Evolutionary conservation across 2,329 filamentous ascomycete genomes (phyloP).

Genomic region (Colletotrichum abscissum): DNA sequence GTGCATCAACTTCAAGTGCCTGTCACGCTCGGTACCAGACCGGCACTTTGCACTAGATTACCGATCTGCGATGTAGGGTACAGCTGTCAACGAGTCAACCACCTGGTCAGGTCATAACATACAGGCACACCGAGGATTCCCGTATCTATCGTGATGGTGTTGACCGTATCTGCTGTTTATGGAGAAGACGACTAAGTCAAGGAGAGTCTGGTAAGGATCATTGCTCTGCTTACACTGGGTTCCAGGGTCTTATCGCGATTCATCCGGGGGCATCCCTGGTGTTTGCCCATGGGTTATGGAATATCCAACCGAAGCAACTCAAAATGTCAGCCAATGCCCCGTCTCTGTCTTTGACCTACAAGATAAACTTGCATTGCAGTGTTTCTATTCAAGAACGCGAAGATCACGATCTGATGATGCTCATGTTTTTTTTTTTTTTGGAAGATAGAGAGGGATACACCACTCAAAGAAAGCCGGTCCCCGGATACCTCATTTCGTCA

Average conservation of each 20-base stretch:
- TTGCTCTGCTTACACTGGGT: too few species aligned
- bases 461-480: not conserved
- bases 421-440: not conserved
- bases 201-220: not conserved
- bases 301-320: not conserved
- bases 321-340: not conserved
- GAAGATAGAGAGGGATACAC: not conserved
- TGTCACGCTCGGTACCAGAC: not conserved
- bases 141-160: slow-evolving; percentile 1
- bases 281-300: not conserved
- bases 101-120: not conserved
- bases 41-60: not conserved
- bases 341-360: not conserved
- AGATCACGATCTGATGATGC: not conserved
- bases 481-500: not conserved
- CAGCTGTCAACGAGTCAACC: slow-evolving; percentile 2
- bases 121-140: not conserved
- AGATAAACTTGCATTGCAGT: slow-evolving; percentile 8
- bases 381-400: not conserved
- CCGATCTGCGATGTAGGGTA: not conserved
- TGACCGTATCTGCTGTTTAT: not conserved
- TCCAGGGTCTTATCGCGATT: not conserved
- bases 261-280: not conserved
- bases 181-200: not conserved
- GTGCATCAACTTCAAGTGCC: not conserved